Evolutionary conservation across 2,329 filamentous ascomycete species (phyloP).

Genomic region (Hypomyces perniciosus): DNA sequence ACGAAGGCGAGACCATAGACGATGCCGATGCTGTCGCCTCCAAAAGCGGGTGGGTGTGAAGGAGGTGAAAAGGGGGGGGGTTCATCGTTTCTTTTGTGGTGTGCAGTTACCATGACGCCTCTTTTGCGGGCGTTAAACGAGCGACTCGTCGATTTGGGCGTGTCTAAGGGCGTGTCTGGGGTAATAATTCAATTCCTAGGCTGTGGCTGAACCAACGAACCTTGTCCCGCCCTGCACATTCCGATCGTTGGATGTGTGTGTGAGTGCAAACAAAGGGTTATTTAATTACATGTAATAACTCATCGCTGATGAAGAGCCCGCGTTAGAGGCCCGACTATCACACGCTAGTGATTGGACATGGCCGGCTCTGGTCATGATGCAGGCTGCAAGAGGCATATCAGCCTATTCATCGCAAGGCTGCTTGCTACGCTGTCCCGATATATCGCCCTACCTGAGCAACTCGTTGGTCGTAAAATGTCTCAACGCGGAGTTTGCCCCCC

Average conservation of each 20-base stretch:
- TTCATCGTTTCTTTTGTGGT: background rate
- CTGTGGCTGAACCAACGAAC: slow-evolving; percentile 20
- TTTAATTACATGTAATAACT: background rate
- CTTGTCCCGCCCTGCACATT: slow-evolving; percentile 20
- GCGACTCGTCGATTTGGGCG: background rate
- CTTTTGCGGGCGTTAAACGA: background rate
- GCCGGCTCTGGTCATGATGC: background rate
- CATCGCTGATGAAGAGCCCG: background rate
- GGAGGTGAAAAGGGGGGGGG: background rate
- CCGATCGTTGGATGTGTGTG: slow-evolving; percentile 17
- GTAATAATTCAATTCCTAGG: slow-evolving; percentile 14
- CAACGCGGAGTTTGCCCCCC: too few species aligned
- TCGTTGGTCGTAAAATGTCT: background rate
- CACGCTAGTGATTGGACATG: background rate
- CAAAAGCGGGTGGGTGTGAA: background rate
- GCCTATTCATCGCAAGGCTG: background rate
- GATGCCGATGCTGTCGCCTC: background rate
- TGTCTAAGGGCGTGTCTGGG: background rate
- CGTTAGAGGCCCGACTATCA: background rate
- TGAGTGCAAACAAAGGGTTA: background rate
- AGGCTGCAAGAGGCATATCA: background rate
- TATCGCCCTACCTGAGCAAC: background rate
- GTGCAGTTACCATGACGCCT: background rate
- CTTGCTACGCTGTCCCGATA: background rate
- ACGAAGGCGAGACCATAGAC: background rate